Conservation (phyloP, 768 basidiomycete species). For the Russula griseocarnosa region DNA sequence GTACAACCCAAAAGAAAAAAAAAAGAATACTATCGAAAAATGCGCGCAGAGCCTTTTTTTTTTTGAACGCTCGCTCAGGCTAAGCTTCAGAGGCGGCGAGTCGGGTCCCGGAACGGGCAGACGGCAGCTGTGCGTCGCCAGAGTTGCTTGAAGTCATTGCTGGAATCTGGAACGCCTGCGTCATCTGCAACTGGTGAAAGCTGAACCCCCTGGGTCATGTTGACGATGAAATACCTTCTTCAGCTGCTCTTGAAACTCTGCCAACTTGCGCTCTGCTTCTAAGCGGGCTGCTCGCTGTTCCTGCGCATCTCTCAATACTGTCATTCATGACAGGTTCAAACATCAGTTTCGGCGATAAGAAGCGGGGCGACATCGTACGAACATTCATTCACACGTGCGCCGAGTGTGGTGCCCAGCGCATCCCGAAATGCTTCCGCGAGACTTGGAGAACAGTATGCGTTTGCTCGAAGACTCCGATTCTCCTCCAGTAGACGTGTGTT, state of each 20-base stretch:
- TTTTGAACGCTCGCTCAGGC: neutral
- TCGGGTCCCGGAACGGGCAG: constrained; percentile 27
- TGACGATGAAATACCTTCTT: constrained; percentile 47
- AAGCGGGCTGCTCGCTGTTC: constrained; percentile 41
- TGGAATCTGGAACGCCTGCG: constrained; percentile 27
- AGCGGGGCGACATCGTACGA: neutral
- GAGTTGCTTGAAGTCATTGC: constrained; percentile 3
- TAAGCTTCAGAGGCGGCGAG: constrained; percentile 22
- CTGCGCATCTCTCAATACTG: constrained; percentile 27
- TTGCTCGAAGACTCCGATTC: constrained; percentile 23
- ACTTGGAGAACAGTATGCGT: constrained; percentile 22
- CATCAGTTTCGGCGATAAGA: constrained; percentile 1
- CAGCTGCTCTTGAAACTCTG: constrained; percentile 55
- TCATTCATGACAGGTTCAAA: neutral
- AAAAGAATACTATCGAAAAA: neutral
- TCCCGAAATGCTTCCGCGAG: constrained; percentile 27
- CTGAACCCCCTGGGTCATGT: constrained; percentile 15
- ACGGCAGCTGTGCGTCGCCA: constrained; percentile 18
- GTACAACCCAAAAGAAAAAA: neutral
- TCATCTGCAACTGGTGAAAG: constrained; percentile 26
- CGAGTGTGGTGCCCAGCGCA: constrained; percentile 20
- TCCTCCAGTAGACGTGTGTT: constrained; percentile 26
- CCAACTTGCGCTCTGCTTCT: constrained; percentile 41
- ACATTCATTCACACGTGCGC: constrained; percentile 25
- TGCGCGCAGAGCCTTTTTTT: neutral